Percentiles rank a stretch among this genome's conserved stretches.
Evolutionary conservation across 306 rosid species (phyloP).

Genomic region (Quercus bicolor): DNA sequence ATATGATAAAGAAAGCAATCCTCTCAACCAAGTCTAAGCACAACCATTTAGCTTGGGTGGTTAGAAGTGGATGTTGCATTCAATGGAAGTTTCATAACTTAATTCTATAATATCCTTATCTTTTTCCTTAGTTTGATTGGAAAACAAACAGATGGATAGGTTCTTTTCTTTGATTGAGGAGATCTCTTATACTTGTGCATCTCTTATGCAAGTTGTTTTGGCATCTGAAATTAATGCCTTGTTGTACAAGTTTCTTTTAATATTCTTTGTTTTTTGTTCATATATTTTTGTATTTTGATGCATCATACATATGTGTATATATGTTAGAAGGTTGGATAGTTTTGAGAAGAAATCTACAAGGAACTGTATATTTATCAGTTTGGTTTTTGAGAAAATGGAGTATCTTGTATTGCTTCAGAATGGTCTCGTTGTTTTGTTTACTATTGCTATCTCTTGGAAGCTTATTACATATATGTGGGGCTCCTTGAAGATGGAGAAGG

Average conservation of each 20-base stretch:
- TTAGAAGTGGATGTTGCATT: neutral
- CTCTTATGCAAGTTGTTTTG: constrained; percentile 44
- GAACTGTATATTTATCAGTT: constrained; percentile 25
- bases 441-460: constrained; percentile 60
- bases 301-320: neutral
- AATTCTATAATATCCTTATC: neutral
- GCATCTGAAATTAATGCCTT: constrained; percentile 43
- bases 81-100: neutral
- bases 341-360: constrained; percentile 7
- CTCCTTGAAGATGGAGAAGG: constrained; percentile 52
- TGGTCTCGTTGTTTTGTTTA: constrained; percentile 39
- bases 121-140: neutral
- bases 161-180: constrained; percentile 39
- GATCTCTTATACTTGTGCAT: constrained; percentile 20
- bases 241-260: constrained; percentile 16
- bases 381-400: constrained; percentile 33
- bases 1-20: neutral
- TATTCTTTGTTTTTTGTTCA: constrained; percentile 21
- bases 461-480: constrained; percentile 60
- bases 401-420: constrained; percentile 35
- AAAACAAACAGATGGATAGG: constrained; percentile 4
- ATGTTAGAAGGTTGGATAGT: constrained; percentile 6
- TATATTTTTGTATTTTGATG: neutral
- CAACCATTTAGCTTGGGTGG: neutral
- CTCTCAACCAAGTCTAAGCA: neutral